Evolutionary conservation across 495 filamentous ascomycete species (phyloP).

Genomic region (Aspergillus bridgeri): DNA sequence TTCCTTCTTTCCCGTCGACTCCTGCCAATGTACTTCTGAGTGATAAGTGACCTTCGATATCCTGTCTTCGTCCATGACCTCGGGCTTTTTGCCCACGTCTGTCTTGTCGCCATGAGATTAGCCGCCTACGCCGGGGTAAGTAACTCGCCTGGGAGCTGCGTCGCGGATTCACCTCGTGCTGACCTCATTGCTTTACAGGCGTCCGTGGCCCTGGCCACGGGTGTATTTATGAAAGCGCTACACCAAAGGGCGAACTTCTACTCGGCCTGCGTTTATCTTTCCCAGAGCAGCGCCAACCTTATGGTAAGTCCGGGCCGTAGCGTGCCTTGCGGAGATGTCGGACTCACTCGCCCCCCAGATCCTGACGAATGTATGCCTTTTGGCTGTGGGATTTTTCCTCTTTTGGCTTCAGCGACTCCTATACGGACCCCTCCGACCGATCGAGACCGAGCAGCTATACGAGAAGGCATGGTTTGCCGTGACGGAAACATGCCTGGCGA

Average conservation of each 20-base stretch:
- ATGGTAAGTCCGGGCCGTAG: constrained; percentile 57
- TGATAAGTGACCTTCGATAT: constrained; percentile 9
- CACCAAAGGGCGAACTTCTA: constrained; percentile 97
- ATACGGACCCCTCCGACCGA: constrained; percentile 85
- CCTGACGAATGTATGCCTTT: constrained; percentile 79
- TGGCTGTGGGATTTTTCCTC: constrained; percentile 70
- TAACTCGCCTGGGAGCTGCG: constrained; percentile 3
- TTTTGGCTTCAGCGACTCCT: constrained; percentile 86
- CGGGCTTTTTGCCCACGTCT: constrained; percentile 23
- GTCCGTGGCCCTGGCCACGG: constrained; percentile 74
- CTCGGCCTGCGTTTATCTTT: constrained; percentile 90
- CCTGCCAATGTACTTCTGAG: constrained; percentile 21
- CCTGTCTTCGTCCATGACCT: constrained; percentile 29
- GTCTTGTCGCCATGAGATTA: constrained; percentile 45
- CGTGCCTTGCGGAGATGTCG: background rate
- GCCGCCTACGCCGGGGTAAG: constrained; percentile 53
- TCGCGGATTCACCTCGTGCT: background rate
- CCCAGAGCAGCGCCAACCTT: constrained; percentile 90
- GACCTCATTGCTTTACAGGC: constrained; percentile 42
- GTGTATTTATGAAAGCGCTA: constrained; percentile 83
- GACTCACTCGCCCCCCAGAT: constrained; percentile 51
- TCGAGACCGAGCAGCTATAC: constrained; percentile 95
- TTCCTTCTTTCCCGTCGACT: constrained; percentile 14
- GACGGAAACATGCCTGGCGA: constrained; percentile 92
- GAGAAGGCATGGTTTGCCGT: constrained; percentile 97